Evolutionary conservation across 169 alveolate genomes (phyloP), one percentile per base, ranked within the genome.

Genomic region (Cryptosporidium xiaoi): DNA sequence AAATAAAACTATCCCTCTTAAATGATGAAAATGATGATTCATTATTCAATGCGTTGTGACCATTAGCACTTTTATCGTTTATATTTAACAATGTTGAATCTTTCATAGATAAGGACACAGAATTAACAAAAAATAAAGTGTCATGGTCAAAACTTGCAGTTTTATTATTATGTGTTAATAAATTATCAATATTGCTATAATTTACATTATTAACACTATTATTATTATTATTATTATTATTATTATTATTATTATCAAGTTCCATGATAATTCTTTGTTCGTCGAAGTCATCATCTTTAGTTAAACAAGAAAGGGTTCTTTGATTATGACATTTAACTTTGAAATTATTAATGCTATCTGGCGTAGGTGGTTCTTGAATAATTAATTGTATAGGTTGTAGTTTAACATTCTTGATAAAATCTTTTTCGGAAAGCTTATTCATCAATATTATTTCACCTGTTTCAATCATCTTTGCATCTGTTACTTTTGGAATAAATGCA

Each of bases 231-330:
- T 48, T 5, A 53, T 53, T 53, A 62, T 6, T 62, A 8, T n/a
- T 3, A 62, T 1, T 13, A 50, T 69, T 33, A 29, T 77, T 77
- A 34, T 5, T 13, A 4, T 65, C 58, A 1, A 64, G 2, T 24
- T 20, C 69, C 33, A 53, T 31, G 2, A 58, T 64, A 66, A 77
- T 60, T 12, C 58, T 44, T 15, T 16, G 46, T n/a, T 77, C 87
- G 16, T 77, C 87, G 2, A 77, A 27, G 12, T 77, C 87, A 2
- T 77, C 71, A 31, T 56, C 71, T 60, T 24, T 77, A 15, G 87
- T 77, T 40, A 77, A 62, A n/a, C 87, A 77, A 7, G 87, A 77
- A 6, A 77, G 31, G 16, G 87, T 77, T 48, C 87, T 33, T 60
- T 77, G 87, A 31, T 77, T 77, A 18, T 20, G 13, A 31, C 3